Conservation (phyloP, 73 alveolate genomes). For the Paramecium primaurelia region DNA sequence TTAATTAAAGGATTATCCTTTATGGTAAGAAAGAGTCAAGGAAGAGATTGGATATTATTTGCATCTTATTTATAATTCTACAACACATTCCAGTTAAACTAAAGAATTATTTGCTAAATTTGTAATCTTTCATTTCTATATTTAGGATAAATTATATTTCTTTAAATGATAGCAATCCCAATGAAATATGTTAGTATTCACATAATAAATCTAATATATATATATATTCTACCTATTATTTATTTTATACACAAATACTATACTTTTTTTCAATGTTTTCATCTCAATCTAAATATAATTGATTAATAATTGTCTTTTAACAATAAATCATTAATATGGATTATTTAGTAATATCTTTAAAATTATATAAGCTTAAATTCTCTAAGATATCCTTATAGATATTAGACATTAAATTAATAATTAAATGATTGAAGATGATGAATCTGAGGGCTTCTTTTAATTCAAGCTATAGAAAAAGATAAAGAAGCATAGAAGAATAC, state of each 20-base stretch:
- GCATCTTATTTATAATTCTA: conserved; percentile 34
- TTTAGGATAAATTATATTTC: conserved; percentile 40
- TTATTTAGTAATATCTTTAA: neutral
- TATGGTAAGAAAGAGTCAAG: conserved; percentile 10
- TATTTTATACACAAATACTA: too few relatives aligned
- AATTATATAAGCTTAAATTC: neutral
- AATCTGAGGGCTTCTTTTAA: neutral
- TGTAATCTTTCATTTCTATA: neutral
- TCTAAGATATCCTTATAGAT: neutral
- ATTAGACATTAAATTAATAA: neutral
- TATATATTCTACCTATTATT: neutral
- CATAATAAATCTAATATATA: neutral
- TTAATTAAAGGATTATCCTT: neutral
- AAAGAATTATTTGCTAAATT: neutral
- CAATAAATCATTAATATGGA: neutral
- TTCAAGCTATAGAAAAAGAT: neutral
- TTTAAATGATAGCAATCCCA: neutral
- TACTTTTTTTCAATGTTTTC: neutral
- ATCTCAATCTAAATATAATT: neutral
- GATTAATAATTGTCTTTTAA: neutral
- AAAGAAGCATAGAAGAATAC: neutral
- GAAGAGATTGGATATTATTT: conserved; percentile 37
- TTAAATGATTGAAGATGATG: conserved; percentile 17
- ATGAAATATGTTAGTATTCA: neutral
- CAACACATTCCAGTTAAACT: neutral